Evolutionary conservation across 2,329 filamentous ascomycete genomes (phyloP), one percentile per base, ranked within the genome.

Genomic region (Eutypella sp.): DNA sequence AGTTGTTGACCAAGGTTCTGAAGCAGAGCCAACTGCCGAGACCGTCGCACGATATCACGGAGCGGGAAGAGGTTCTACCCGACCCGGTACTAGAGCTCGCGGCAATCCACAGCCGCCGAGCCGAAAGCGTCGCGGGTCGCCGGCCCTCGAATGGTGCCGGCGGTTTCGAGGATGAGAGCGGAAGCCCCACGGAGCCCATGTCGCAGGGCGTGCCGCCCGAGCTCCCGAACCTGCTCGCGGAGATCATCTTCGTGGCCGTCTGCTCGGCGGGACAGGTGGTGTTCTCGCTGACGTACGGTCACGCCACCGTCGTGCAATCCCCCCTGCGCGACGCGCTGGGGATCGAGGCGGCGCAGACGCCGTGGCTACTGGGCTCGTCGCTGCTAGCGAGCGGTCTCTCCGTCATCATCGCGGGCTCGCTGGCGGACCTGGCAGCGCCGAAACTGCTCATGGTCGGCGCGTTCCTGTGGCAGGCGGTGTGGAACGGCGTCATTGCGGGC

Each of bases 181-280:
- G 47, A 16, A 51, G 48, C 22, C 40, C 45, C 8, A 25, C n/a
- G 23, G 38, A 29, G 36, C 44, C 42, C n/a, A 42, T 29, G n/a
- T 49, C 52, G 1, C 67, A 68, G 48, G 65, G 65, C 13, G 47
- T 62, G 2, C 69, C 70, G 1, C 61, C 65, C 1, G 69, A 72
- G 49, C 52, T 72, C 6, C 52, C 58, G 19, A 71, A 59, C 44
- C 59, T 72, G 3, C 58, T 63, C 2, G 60, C 66, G 1, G 69
- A 72, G 42, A 50, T 71, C 23, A 50, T 70, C 19, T 62, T 71
- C 39, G 58, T 73, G 5, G 57, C 64, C 10, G 65, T 70, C 33
- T 72, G 69, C 52, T 69, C 67, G 3, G 65, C 64, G 11, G 68
- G 69, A 2, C 61, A 72, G 37, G 59, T 72, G 48, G 60, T 72